Conservation (phyloP, 768 basidiomycete species). For the Suillus placidus region DNA sequence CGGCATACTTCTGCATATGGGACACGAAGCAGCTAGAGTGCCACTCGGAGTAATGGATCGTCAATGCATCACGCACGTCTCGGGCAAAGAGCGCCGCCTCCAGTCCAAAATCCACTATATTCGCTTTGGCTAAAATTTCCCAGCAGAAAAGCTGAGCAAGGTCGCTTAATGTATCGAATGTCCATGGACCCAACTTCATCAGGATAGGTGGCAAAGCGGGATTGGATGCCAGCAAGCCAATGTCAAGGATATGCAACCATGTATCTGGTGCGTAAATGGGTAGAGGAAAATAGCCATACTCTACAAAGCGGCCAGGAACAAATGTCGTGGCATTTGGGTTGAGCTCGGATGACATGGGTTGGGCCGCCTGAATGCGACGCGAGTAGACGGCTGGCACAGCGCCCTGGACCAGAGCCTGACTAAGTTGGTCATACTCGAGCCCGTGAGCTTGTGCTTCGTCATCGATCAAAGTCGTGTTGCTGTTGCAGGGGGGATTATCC, state of each 20-base stretch:
- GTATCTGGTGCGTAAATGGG: neutral
- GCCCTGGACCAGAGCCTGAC: neutral
- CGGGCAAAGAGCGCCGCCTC: slow-evolving; percentile 25
- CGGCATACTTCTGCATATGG: slow-evolving; percentile 27
- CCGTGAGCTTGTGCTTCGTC: slow-evolving; percentile 4
- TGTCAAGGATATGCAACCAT: slow-evolving; percentile 6
- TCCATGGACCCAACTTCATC: neutral
- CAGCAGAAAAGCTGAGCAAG: slow-evolving; percentile 34
- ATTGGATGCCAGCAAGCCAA: slow-evolving; percentile 2
- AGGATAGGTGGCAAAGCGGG: neutral
- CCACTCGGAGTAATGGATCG: slow-evolving; percentile 20
- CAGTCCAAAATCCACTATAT: slow-evolving; percentile 13
- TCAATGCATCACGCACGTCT: slow-evolving; percentile 25
- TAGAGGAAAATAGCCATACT: neutral
- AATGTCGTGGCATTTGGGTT: slow-evolving; percentile 14
- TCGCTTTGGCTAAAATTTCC: slow-evolving; percentile 19
- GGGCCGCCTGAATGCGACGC: neutral
- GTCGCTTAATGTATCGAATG: slow-evolving; percentile 19
- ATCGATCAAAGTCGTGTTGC: slow-evolving; percentile 13
- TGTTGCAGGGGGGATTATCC: slow-evolving; percentile 10
- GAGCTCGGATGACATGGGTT: slow-evolving; percentile 2
- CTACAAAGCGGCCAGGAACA: slow-evolving; percentile 2
- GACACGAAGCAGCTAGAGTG: slow-evolving; percentile 27
- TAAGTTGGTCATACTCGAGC: neutral
- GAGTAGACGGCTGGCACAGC: neutral